Evolutionary conservation across 2,329 filamentous ascomycete species (phyloP).

Genomic region (Elsinoe ampelina): DNA sequence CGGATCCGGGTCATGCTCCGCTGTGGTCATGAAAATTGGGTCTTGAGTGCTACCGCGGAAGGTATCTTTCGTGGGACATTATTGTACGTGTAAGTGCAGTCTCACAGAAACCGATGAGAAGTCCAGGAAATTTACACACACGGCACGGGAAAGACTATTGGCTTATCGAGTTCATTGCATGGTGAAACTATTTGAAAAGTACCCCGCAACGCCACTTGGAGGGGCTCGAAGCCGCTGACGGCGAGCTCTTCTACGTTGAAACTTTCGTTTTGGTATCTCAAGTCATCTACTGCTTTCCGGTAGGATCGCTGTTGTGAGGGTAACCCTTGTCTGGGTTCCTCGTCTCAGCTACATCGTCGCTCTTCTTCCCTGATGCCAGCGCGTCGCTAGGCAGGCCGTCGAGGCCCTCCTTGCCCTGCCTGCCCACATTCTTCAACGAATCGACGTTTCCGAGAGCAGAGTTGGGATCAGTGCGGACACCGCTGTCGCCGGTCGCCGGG

Average conservation of each 20-base stretch:
- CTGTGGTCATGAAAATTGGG: neutral
- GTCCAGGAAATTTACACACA: neutral
- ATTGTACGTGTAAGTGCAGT: neutral
- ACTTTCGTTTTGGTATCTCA: neutral
- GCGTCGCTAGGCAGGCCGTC: slow-evolving; percentile 52
- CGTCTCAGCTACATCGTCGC: slow-evolving; percentile 32
- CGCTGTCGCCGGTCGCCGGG: slow-evolving; percentile 45
- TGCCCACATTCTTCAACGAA: slow-evolving; percentile 49
- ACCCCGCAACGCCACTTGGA: slow-evolving; percentile 2
- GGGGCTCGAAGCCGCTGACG: neutral
- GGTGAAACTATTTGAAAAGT: neutral
- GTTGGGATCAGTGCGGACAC: slow-evolving; percentile 31
- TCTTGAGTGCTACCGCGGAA: neutral
- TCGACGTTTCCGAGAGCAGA: slow-evolving; percentile 40
- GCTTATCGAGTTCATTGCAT: neutral
- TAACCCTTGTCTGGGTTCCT: slow-evolving; percentile 35
- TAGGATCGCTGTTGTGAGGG: slow-evolving; percentile 33
- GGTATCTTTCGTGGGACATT: neutral
- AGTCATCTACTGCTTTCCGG: slow-evolving; percentile 14
- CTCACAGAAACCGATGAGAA: neutral
- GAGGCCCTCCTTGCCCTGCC: slow-evolving; percentile 52
- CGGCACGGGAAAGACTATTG: neutral
- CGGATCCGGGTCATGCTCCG: neutral
- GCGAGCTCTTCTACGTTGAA: neutral
- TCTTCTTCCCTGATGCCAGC: slow-evolving; percentile 38